Percentiles rank a stretch among this genome's conserved stretches.
These are phyloP conservation scores for Stachybotrys echinatus DNA, from an alignment of 2,329 filamentous ascomycete species.

Conservation along the genomic window DNA sequence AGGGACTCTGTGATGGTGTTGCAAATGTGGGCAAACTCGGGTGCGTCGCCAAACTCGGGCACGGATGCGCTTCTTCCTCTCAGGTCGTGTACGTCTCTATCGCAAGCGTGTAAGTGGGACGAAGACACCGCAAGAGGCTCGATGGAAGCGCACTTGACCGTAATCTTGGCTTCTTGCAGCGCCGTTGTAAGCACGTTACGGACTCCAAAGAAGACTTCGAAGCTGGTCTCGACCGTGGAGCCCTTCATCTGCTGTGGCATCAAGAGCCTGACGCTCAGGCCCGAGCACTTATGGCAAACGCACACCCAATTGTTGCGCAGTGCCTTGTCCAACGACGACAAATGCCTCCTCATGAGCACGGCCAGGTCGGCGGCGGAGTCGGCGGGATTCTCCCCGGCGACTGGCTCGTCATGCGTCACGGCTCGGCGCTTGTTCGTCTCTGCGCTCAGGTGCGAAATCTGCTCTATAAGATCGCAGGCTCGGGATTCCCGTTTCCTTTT, in stretches of 20 bases:
- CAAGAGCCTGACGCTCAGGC: conserved; percentile 2
- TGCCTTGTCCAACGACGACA: conserved; percentile 1
- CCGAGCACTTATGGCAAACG: conserved; percentile 3
- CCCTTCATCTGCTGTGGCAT: not conserved
- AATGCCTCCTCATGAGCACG: conserved; percentile 2
- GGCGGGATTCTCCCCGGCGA: not conserved
- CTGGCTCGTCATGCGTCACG: conserved; percentile 12
- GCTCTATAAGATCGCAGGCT: not conserved
- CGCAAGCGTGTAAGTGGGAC: no score
- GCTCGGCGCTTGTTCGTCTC: not conserved
- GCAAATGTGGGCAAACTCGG: no score
- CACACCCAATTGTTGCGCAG: conserved; percentile 2
- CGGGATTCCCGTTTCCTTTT: not conserved
- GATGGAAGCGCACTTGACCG: no score
- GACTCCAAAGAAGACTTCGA: no score
- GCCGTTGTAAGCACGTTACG: no score
- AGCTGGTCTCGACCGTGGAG: no score
- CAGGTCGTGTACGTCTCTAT: no score
- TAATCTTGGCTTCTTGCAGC: no score
- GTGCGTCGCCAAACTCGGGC: no score
- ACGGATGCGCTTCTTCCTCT: no score
- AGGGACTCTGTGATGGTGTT: no score
- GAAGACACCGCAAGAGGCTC: no score
- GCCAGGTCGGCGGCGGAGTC: conserved; percentile 2
- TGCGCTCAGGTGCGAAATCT: not conserved